A percentile compares a stretch with the other conserved stretches of the same genome.
Evolutionary conservation across 768 basidiomycete genomes (phyloP).

Genomic region (Pulveroboletus frians): DNA sequence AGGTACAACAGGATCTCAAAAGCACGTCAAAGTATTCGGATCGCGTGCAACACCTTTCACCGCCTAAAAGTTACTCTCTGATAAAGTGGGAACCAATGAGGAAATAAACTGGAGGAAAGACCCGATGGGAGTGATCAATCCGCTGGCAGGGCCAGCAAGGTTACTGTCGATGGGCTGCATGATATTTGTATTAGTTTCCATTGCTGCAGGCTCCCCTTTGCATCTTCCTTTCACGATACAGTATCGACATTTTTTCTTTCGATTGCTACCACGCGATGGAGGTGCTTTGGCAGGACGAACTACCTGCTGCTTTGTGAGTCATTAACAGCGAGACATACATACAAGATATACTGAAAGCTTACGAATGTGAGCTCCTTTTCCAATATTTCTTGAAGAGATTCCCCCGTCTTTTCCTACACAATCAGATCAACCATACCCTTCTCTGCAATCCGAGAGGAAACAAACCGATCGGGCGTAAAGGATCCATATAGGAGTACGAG

Average conservation of each 20-base stretch:
- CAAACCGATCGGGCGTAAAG: slow-evolving; percentile 8
- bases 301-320: not conserved
- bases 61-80: not conserved
- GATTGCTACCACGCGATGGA: too few relatives aligned
- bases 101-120: not conserved
- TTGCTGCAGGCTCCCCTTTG: not conserved
- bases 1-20: not conserved
- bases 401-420: slow-evolving; percentile 9
- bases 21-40: too few relatives aligned
- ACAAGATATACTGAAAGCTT: not conserved
- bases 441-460: not conserved
- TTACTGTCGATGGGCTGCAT: not conserved
- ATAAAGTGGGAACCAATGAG: slow-evolving; percentile 1
- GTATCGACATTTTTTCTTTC: not conserved
- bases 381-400: not conserved
- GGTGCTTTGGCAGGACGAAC: too few relatives aligned
- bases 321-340: not conserved
- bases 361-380: not conserved
- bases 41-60: too few relatives aligned
- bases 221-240: not conserved
- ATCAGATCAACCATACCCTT: not conserved
- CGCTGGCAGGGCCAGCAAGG: not conserved
- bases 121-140: not conserved
- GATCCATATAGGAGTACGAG: slow-evolving; percentile 7
- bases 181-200: not conserved